A percentile compares a stretch with the other conserved stretches of the same genome.
These are phyloP conservation scores for Solanum chaucha DNA, from an alignment of 257 asterid species.

Conservation along the genomic window DNA sequence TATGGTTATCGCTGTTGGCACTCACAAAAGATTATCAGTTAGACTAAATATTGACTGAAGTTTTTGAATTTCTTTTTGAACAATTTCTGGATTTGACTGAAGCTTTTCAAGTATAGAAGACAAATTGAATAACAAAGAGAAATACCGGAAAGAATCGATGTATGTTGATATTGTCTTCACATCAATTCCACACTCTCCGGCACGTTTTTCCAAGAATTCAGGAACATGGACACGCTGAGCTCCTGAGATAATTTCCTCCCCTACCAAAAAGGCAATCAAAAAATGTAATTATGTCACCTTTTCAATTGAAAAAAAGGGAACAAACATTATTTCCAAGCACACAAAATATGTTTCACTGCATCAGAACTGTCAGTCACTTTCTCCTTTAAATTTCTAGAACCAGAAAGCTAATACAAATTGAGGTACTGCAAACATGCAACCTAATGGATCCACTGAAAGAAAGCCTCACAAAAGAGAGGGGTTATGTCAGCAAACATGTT, in stretches of 20 bases:
- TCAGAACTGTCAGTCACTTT: background rate
- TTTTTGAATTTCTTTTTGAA: background rate
- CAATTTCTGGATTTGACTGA: background rate
- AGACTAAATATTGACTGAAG: background rate
- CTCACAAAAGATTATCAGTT: background rate
- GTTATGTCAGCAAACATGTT: background rate
- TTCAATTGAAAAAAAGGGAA: background rate
- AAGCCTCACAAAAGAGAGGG: background rate
- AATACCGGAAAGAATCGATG: conserved; percentile 74
- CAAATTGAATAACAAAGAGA: background rate
- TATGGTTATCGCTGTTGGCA: background rate
- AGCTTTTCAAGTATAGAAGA: background rate
- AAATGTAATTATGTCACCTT: background rate
- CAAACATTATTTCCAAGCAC: background rate
- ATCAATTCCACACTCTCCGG: conserved; percentile 65
- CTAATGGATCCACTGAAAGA: background rate
- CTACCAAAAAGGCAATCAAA: conserved; percentile 16
- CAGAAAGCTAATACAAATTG: background rate
- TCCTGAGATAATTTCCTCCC: conserved; percentile 93
- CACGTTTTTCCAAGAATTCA: conserved; percentile 55
- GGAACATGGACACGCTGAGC: conserved; percentile 86
- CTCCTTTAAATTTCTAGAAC: background rate
- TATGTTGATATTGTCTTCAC: conserved; percentile 67
- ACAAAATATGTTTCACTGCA: background rate
- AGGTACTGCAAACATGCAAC: background rate